Conservation (phyloP, 2,329 filamentous ascomycete genomes). For the Penicillium sp. region DNA sequence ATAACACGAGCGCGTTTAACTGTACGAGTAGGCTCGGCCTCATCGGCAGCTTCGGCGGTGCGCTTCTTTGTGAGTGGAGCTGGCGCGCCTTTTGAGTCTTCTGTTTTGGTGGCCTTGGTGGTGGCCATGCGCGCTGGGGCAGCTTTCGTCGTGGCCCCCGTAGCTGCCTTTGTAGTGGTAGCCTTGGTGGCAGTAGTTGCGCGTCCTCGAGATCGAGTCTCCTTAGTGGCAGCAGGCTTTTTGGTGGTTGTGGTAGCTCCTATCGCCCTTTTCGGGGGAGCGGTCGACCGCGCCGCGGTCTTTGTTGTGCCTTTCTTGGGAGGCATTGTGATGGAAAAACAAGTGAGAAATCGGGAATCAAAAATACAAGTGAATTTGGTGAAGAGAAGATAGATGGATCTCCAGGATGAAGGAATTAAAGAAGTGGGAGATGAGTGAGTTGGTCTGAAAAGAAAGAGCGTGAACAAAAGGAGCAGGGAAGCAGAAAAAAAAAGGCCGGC, state of each 20-base stretch:
- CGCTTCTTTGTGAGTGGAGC: constrained; percentile 37
- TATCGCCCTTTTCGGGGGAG: constrained; percentile 24
- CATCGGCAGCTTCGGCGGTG: constrained; percentile 35
- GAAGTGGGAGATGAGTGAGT: background rate
- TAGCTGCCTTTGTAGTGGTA: constrained; percentile 30
- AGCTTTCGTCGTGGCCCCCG: constrained; percentile 26
- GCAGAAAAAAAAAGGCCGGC: constrained; percentile 11
- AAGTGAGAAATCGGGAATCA: background rate
- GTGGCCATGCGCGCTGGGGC: constrained; percentile 27
- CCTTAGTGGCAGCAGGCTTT: constrained; percentile 28
- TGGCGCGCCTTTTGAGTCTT: constrained; percentile 23
- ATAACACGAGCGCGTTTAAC: constrained; percentile 37
- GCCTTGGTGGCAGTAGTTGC: constrained; percentile 27
- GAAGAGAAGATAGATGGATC: background rate
- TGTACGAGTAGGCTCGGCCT: constrained; percentile 34
- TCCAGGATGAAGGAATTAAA: background rate
- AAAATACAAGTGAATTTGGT: background rate
- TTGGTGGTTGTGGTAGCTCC: constrained; percentile 20
- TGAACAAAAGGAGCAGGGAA: constrained; percentile 6
- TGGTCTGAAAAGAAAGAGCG: background rate
- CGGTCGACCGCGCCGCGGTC: constrained; percentile 23
- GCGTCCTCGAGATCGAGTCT: constrained; percentile 28
- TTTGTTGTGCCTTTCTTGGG: constrained; percentile 36
- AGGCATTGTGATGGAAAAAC: constrained; percentile 29
- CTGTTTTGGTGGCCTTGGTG: constrained; percentile 29